Percentiles rank a stretch among this genome's conserved stretches.
Conservation (phyloP, 2,329 filamentous ascomycete genomes). For the Xylariaceae sp. region DNA sequence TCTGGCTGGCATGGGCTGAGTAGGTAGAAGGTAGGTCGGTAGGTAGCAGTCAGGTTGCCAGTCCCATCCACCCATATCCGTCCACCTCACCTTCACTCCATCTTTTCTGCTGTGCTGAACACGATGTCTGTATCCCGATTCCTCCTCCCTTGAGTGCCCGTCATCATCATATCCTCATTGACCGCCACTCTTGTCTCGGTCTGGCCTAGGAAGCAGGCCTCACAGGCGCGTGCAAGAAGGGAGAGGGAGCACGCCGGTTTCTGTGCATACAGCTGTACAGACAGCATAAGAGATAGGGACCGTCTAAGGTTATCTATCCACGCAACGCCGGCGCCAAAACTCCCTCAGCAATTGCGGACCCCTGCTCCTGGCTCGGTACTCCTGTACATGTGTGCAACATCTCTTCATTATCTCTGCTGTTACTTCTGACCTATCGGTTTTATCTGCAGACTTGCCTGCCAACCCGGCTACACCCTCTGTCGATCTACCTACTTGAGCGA, state of each 20-base stretch:
- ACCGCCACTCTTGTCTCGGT: constrained; percentile 6
- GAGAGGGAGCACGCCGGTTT: too few relatives aligned
- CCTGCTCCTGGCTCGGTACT: constrained; percentile 9
- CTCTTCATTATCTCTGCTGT: constrained; percentile 16
- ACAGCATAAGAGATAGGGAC: constrained; percentile 3
- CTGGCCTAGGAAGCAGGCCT: too few relatives aligned
- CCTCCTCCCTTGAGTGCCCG: constrained; percentile 5
- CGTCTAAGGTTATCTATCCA: constrained; percentile 10
- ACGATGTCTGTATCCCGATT: constrained; percentile 4
- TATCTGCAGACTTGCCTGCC: constrained; percentile 13
- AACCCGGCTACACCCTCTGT: constrained; percentile 2
- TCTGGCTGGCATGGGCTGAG: too few relatives aligned
- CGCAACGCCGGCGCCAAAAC: constrained; percentile 14
- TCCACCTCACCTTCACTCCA: constrained; percentile 6
- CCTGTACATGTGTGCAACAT: background rate
- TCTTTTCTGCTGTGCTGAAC: too few relatives aligned
- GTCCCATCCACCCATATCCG: too few relatives aligned
- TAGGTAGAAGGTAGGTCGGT: too few relatives aligned
- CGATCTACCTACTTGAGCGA: constrained; percentile 2
- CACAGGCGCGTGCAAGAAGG: too few relatives aligned
- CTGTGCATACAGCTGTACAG: too few relatives aligned
- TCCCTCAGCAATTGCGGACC: constrained; percentile 11
- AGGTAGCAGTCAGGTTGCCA: too few relatives aligned
- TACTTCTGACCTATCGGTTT: constrained; percentile 11
- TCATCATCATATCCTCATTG: constrained; percentile 4